Conservation (phyloP, 176 grass and related monocot genomes). For the Cenchrus americanus region DNA sequence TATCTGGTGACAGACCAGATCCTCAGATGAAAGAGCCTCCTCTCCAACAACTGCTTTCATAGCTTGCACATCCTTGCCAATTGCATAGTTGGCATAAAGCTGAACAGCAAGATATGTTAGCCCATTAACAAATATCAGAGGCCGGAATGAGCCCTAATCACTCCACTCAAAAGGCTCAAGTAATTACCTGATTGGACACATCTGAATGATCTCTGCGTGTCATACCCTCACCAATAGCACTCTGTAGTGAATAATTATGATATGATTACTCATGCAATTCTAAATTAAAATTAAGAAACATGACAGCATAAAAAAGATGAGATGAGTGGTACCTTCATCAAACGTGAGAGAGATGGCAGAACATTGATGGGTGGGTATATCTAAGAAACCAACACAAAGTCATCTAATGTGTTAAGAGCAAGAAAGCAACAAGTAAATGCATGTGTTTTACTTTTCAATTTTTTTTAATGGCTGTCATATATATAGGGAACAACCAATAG, state of each 20-base stretch:
- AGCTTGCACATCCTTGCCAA: constrained; percentile 93
- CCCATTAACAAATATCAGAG: not conserved
- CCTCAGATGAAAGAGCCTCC: constrained; percentile 89
- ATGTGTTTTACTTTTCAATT: no score
- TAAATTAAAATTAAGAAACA: constrained; percentile 17
- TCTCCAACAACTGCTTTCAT: constrained; percentile 97
- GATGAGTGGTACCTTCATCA: constrained; percentile 72
- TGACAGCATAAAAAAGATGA: constrained; percentile 20
- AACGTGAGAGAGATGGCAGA: constrained; percentile 81
- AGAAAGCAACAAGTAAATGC: not conserved
- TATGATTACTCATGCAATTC: not conserved
- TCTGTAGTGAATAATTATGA: constrained; percentile 49
- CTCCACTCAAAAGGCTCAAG: constrained; percentile 1
- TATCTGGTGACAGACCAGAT: constrained; percentile 57
- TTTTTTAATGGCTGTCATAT: not conserved
- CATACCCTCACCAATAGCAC: constrained; percentile 96
- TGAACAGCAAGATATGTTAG: constrained; percentile 44
- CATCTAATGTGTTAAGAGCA: constrained; percentile 12
- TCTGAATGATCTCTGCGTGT: constrained; percentile 88
- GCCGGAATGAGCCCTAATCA: constrained; percentile 11
- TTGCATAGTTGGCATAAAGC: constrained; percentile 94
- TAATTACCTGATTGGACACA: constrained; percentile 83
- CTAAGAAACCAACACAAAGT: constrained; percentile 39
- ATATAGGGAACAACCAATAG: constrained; percentile 22
- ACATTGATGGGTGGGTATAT: constrained; percentile 97